A percentile compares a stretch with the other conserved stretches of the same genome.
phyloP scores from a whole-genome alignment of 169 alveolate species.

The Ichthyophthirius multifiliis region DNA sequence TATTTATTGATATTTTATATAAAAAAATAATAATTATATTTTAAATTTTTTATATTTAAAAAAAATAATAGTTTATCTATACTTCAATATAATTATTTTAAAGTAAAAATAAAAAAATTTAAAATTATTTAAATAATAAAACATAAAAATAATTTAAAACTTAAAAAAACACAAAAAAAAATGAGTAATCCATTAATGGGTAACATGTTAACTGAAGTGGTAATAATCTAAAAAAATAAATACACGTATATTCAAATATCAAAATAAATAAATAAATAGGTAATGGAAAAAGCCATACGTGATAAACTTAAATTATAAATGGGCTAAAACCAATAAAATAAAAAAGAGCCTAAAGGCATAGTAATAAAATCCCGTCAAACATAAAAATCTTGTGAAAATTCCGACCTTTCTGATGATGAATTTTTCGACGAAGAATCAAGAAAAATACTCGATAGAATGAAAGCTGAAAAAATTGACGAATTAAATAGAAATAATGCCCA shows the following conservation, averaged over 20 bases:
- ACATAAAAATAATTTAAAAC: background rate
- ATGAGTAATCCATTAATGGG: conserved; percentile 41
- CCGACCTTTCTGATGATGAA: conserved; percentile 57
- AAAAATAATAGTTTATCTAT: too few species aligned
- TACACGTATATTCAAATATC: background rate
- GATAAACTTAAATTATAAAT: conserved; percentile 44
- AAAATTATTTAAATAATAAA: too few species aligned
- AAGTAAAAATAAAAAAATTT: too few species aligned
- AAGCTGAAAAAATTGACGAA: conserved; percentile 53
- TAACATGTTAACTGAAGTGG: conserved; percentile 41
- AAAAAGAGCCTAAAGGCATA: conserved; percentile 13
- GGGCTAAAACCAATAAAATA: conserved; percentile 40
- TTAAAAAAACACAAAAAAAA: background rate
- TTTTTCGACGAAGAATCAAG: conserved; percentile 69
- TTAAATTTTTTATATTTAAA: too few species aligned
- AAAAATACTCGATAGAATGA: conserved; percentile 53
- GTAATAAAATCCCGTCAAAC: background rate
- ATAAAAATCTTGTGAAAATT: conserved; percentile 34
- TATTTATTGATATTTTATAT: too few species aligned
- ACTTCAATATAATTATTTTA: too few species aligned
- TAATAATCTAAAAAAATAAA: background rate
- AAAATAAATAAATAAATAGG: background rate
- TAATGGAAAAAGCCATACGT: conserved; percentile 54
- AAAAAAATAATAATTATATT: too few species aligned
- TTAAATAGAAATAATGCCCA: conserved; percentile 47